Evolutionary conservation across 257 asterid genomes (phyloP).

Genomic region (Verbascum thapsus): DNA sequence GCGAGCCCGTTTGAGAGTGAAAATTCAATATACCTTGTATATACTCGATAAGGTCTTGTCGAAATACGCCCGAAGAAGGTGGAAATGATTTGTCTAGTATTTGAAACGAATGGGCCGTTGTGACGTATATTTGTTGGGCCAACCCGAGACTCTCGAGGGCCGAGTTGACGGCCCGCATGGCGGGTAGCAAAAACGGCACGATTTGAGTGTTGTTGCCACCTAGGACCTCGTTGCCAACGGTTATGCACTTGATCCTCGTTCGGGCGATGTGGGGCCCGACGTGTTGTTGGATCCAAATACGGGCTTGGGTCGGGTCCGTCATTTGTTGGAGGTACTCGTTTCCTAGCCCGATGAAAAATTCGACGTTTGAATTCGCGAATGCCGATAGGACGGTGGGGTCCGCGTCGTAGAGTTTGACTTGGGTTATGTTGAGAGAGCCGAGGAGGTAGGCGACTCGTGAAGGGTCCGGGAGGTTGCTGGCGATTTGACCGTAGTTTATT

Average conservation of each 20-base stretch:
- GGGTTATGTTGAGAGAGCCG: constrained; percentile 53
- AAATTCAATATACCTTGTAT: constrained; percentile 54
- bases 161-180: constrained; percentile 54
- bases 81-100: constrained; percentile 65
- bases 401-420: constrained; percentile 83
- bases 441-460: constrained; percentile 68
- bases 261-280: constrained; percentile 69
- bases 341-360: constrained; percentile 72
- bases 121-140: constrained; percentile 46
- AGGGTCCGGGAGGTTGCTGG: constrained; percentile 77
- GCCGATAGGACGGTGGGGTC: constrained; percentile 71
- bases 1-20: constrained; percentile 58
- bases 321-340: constrained; percentile 60
- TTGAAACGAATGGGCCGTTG: constrained; percentile 71
- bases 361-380: constrained; percentile 64
- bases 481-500: constrained; percentile 90
- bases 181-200: constrained; percentile 63
- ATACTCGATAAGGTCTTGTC: constrained; percentile 48
- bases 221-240: constrained; percentile 82
- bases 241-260: constrained; percentile 69
- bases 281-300: constrained; percentile 63
- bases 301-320: constrained; percentile 74
- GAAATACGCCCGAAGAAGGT: constrained; percentile 71
- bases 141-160: constrained; percentile 65
- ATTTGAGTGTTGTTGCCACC: constrained; percentile 51